These are phyloP conservation scores for Apiospora arundinis DNA, from an alignment of 2,329 filamentous ascomycete species.

Conservation along the genomic window DNA sequence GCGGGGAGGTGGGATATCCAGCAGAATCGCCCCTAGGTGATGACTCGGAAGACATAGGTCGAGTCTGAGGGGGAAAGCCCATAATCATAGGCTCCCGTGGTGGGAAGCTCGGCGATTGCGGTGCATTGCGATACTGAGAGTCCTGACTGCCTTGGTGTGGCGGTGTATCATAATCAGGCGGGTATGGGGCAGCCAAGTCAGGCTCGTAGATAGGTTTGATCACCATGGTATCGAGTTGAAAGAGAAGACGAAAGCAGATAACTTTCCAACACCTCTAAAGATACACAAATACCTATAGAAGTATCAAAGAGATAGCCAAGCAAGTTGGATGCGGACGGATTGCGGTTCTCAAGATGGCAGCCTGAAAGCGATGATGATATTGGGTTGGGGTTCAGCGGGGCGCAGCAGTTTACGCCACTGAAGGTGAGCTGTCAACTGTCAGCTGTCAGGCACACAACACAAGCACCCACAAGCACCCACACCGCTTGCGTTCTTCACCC, in stretches of 20 bases:
- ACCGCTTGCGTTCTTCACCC: not conserved
- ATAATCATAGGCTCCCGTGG: not conserved
- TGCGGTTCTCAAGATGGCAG: not conserved
- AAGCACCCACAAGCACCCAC: not conserved
- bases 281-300: not conserved
- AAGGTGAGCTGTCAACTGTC: not conserved
- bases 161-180: not conserved
- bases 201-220: not conserved
- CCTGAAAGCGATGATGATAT: not conserved
- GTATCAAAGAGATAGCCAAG: not conserved
- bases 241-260: not conserved
- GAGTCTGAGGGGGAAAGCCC: not conserved
- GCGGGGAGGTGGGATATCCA: not conserved
- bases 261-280: too few relatives aligned
- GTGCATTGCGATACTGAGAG: not conserved
- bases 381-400: slow-evolving; percentile 1
- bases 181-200: not conserved
- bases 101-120: not conserved
- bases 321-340: not conserved
- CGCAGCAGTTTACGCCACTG: not conserved
- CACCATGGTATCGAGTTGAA: not conserved
- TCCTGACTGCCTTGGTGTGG: not conserved
- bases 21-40: not conserved
- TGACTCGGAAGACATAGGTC: not conserved
- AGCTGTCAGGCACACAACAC: not conserved